Conservation (phyloP, 2,329 filamentous ascomycete genomes). For the Volutella citrinella region DNA sequence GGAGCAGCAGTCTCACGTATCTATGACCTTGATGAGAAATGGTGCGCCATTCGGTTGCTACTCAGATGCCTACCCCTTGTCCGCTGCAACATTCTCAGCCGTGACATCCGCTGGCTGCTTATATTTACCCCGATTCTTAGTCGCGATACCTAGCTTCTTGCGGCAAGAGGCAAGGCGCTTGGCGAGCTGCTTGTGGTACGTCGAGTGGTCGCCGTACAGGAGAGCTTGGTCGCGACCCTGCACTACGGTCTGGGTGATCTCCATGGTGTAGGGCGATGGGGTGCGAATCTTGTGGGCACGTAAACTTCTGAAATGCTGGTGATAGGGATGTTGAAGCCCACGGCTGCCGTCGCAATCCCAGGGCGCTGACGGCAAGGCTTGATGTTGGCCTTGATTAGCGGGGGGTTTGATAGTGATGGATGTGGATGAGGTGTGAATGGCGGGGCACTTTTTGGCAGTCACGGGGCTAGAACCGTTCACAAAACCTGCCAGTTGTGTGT, state of each 20-base stretch:
- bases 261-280: constrained; percentile 55
- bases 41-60: too few relatives aligned
- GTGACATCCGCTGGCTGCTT: constrained; percentile 67
- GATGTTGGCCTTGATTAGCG: too few relatives aligned
- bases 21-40: too few relatives aligned
- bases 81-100: constrained; percentile 69
- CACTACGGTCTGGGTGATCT: constrained; percentile 83
- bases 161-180: constrained; percentile 79
- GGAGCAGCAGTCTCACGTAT: constrained; percentile 73
- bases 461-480: too few relatives aligned
- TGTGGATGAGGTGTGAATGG: background rate
- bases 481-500: too few relatives aligned
- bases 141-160: constrained; percentile 80
- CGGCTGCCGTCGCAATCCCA: constrained; percentile 1
- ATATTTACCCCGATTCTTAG: constrained; percentile 85
- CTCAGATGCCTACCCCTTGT: constrained; percentile 69
- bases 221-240: constrained; percentile 79
- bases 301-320: too few relatives aligned
- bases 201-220: constrained; percentile 82
- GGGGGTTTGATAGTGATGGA: too few relatives aligned
- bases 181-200: constrained; percentile 76
- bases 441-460: background rate
- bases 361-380: constrained; percentile 1
- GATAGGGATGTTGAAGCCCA: background rate
- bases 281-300: too few relatives aligned